These are phyloP conservation scores for Amylostereum chailletii DNA, from an alignment of 1,284 basidiomycete species.

Conservation along the genomic window DNA sequence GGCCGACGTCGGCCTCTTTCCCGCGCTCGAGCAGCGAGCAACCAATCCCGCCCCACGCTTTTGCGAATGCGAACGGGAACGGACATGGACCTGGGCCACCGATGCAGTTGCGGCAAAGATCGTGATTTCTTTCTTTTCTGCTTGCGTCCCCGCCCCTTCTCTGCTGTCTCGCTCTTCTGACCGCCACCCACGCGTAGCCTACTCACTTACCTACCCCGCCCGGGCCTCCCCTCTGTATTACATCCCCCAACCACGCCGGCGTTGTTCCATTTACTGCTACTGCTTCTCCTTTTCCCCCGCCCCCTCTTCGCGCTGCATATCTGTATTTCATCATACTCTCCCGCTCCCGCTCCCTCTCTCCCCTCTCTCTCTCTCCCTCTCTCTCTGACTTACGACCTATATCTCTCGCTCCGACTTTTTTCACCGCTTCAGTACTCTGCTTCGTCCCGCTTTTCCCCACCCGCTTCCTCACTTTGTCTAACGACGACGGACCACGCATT, in stretches of 20 bases:
- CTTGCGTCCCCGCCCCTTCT: background rate
- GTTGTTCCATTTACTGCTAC: background rate
- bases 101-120: slow-evolving; percentile 39
- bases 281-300: slow-evolving; percentile 1
- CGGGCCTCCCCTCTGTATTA: no score
- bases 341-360: background rate
- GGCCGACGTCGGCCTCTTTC: slow-evolving; percentile 50
- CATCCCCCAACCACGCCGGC: no score
- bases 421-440: slow-evolving; percentile 6
- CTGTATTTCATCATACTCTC: slow-evolving; percentile 17
- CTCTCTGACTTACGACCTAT: slow-evolving; percentile 14
- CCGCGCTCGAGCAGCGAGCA: slow-evolving; percentile 40
- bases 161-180: background rate
- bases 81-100: slow-evolving; percentile 40
- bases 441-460: background rate
- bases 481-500: no score
- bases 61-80: slow-evolving; percentile 33
- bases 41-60: slow-evolving; percentile 21
- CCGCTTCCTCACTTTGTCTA: background rate
- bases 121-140: slow-evolving; percentile 18
- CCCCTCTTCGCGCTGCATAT: slow-evolving; percentile 8
- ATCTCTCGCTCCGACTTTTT: slow-evolving; percentile 14
- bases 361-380: slow-evolving; percentile 13
- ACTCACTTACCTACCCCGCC: no score
- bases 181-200: no score